Evolutionary conservation across 768 basidiomycete genomes (phyloP), one percentile per base, ranked within the genome.

Genomic region (Tephrocybe rancida): DNA sequence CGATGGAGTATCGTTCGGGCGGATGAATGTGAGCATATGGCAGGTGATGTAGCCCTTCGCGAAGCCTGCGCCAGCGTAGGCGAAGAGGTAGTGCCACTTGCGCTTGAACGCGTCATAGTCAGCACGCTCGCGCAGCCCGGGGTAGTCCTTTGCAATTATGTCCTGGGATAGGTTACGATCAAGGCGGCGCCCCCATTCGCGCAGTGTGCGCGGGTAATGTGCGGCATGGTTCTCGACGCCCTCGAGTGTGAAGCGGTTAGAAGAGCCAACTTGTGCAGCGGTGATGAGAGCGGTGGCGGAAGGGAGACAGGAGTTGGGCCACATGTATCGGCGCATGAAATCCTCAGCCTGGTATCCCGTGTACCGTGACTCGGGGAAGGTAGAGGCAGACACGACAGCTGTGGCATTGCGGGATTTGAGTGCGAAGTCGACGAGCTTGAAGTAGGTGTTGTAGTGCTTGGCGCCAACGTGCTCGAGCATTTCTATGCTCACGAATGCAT

Each of bases 171-270:
- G 66, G 64, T 88, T 88, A 43, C 73, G 71, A 54, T 87, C 84
- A 53, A 95, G 83, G 26, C 92, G 82, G 26, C 86, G 78, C 26
- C 84, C 85, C 94, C 94, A 96, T 73, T 93, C 92, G 47, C 93
- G 85, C n/a, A 96, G 80, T 24, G 94, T 96, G 45, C 93, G 86
- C 26, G 94, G 92, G 72, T 96, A 93, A 65, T 93, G 89, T 37
- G 88, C 83, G 44, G 87, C 85, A 58, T 92, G 89, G 65, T 95
- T 95, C 65, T 90, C 88, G 29, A 96, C 88, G 25, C 81, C 80
- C 57, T 95, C 90, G 7, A 96, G 77, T 16, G 90, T 88, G 70
- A 96, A 89, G 47, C 86, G 80, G 29, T 86, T 86, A 57, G 86
- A 79, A 19, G 91, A 84, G 21, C 82, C 86, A 1, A 78, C 70